phyloP scores from a whole-genome alignment of 345 rosid species.

The Pistacia vera region DNA sequence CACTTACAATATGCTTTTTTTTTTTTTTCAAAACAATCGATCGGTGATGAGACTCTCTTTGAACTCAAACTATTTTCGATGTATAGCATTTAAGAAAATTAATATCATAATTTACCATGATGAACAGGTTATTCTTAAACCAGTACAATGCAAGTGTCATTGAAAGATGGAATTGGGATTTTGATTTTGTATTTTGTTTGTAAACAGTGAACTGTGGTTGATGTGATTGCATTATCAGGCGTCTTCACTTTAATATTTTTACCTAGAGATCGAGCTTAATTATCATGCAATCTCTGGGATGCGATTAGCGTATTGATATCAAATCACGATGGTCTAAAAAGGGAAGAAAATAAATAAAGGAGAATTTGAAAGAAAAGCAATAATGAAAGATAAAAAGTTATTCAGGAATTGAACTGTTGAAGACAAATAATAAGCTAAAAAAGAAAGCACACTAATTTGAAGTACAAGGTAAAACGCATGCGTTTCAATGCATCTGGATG shows the following conservation, averaged over 20 bases:
- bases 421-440: not conserved
- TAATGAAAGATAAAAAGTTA: no score
- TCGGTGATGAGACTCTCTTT: no score
- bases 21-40: no score
- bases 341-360: not conserved
- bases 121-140: no score
- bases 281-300: not conserved
- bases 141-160: not conserved
- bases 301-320: not conserved
- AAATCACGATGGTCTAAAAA: not conserved
- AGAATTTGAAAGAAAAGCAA: not conserved
- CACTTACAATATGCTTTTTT: no score
- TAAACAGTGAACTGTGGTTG: not conserved
- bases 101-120: no score
- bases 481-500: not conserved
- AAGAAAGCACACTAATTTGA: not conserved
- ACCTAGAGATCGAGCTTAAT: not conserved
- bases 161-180: no score
- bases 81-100: no score
- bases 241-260: no score
- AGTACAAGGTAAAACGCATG: slow-evolving; percentile 5
- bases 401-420: not conserved
- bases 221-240: not conserved
- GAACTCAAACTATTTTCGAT: no score
- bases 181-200: no score